Base-by-base conservation (phyloP, 805 yeast species). In the Nakazawaea anatomiae region DNA sequence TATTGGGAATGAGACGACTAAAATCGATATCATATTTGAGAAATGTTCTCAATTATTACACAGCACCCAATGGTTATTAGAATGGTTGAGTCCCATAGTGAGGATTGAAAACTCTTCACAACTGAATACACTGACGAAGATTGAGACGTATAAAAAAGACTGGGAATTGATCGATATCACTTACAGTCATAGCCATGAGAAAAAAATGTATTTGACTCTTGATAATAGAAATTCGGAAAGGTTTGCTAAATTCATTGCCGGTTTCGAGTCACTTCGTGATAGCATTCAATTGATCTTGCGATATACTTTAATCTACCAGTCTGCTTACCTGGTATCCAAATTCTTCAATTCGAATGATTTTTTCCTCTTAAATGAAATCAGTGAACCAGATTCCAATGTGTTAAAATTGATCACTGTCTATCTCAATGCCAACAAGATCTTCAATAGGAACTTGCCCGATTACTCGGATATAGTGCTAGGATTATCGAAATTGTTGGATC, bases 51-150 rank as follows among this genome's bases (percentile, higher is more conserved):
- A 80, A 48, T 67, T 87, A 42, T 67, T 82, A 18, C 70, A 77
- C 11, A 77, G 86, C 4, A 56, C 84, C 1, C 67, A 72, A 14
- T 80, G 89, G 82, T 67, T 83, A 3, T 63, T 79, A 40, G 58
- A 69, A 14, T 83, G 90, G 87, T 70, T 87, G 42, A 85, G 87
- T 0, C 60, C 60, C 5, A 65, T 83, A 60, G 71, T 77, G 49
- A 76, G 77, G 48, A 29, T 34, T 10, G 72, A 70, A 7, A 62
- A 68, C 5, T 50, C 46, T 11, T 48, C 51, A 12, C 18, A 38
- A 1, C 48, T 14, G 11, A n/a, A 44, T 0, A 50, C 55, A 11
- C 39, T 52, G 6, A 49, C 58, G 6, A 58, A 51, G 42, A 50
- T 57, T n/a, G 58, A 61, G 30, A 49, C 54, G 11, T 51, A 66